Conservation (phyloP, 2,329 filamentous ascomycete species). For the Akanthomyces uredinophilus region DNA sequence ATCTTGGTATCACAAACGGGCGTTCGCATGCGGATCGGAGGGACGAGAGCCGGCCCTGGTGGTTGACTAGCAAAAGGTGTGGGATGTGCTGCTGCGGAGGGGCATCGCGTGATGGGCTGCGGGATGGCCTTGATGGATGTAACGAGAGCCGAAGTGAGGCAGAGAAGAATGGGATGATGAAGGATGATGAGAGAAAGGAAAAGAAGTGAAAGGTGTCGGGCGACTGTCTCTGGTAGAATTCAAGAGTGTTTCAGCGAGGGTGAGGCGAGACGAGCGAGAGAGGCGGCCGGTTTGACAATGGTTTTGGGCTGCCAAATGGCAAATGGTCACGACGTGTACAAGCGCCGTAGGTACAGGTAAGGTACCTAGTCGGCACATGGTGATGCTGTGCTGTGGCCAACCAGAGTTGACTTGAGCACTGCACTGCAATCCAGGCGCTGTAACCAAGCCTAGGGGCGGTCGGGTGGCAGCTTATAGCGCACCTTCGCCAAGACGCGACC, state of each 20-base stretch:
- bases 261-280: conserved; percentile 7
- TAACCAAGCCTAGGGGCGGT: too few relatives aligned
- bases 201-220: neutral
- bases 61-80: neutral
- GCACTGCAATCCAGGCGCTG: too few relatives aligned
- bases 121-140: neutral
- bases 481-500: neutral
- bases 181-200: neutral
- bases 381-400: too few relatives aligned
- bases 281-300: neutral
- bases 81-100: neutral
- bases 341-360: neutral
- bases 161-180: neutral
- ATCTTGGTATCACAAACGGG: neutral
- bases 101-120: neutral
- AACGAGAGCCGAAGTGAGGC: neutral
- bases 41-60: conserved; percentile 3
- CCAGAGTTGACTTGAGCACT: too few relatives aligned
- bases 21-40: neutral
- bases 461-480: neutral
- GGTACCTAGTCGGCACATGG: too few relatives aligned
- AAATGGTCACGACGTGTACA: too few relatives aligned
- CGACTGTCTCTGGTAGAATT: conserved; percentile 11
- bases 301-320: conserved; percentile 1
- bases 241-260: conserved; percentile 10